A percentile compares a stretch with the other conserved stretches of the same genome.
These are phyloP conservation scores for Erysimum cheiri DNA, from an alignment of 441 rosid genomes.

Conservation along the genomic window DNA sequence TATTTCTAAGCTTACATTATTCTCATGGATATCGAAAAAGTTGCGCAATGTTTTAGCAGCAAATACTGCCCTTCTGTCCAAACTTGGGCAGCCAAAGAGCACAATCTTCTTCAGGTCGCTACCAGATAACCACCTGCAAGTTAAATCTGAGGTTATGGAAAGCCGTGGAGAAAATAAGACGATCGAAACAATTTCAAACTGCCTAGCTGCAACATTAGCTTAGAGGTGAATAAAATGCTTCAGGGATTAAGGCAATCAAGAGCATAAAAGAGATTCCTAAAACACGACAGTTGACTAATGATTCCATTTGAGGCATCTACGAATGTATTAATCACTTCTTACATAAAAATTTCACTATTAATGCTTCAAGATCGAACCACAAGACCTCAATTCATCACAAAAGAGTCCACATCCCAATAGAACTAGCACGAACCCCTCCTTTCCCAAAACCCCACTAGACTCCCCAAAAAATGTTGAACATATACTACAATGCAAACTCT, in stretches of 20 bases:
- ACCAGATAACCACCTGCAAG: constrained; percentile 78
- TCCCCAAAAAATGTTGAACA: background rate
- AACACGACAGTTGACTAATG: background rate
- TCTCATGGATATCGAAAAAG: constrained; percentile 68
- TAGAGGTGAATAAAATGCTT: background rate
- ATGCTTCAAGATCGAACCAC: background rate
- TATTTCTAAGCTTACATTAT: constrained; percentile 53
- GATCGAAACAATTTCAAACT: background rate
- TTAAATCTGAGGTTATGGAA: constrained; percentile 31
- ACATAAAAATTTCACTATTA: background rate
- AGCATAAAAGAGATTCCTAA: constrained; percentile 14
- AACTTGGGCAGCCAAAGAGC: constrained; percentile 76
- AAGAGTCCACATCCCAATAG: background rate
- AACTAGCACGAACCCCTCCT: background rate
- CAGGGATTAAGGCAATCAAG: background rate
- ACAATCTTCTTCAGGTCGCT: constrained; percentile 70
- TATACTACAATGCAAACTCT: background rate
- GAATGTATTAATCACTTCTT: background rate
- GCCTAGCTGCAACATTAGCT: constrained; percentile 1
- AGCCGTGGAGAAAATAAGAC: constrained; percentile 6
- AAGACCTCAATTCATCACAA: constrained; percentile 26
- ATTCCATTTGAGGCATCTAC: background rate
- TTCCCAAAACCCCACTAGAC: background rate
- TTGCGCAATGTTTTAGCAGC: constrained; percentile 74
- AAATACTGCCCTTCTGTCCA: constrained; percentile 51